Base-by-base conservation (phyloP, 2,329 filamentous ascomycete genomes). In the Pestalotiopsis sp. region DNA sequence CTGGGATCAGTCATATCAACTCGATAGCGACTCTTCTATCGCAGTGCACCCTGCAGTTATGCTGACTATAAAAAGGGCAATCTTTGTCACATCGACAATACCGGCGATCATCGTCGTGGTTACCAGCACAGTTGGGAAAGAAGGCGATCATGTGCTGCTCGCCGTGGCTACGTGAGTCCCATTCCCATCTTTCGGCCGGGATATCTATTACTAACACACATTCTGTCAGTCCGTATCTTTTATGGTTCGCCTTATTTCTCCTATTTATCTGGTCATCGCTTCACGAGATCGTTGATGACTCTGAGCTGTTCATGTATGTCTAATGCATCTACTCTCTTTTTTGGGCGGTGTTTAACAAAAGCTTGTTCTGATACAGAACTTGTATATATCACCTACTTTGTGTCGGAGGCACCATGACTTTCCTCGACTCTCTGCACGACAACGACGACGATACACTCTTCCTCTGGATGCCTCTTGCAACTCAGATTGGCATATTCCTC, bases 161-260 rank as follows among this genome's bases (percentile, higher is more conserved):
- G 45, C 45, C 0, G 17, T 52, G n/a, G 9, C 45, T 7, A 52
- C 5, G 45, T 52, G 20, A n/a, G 45, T n/a, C 13, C 14, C 1
- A 1, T 3, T 4, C 2, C 14, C 4, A n/a, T 2, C 2, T 5
- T 2, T 7, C 13, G 6, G 17, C 14, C 3, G 6, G 14, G 2
- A 6, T 1, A 49, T 7, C 14, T 7, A n/a, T 2, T 1, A 7
- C 14, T 49, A 7, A 52, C n/a, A n/a, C 1, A 7, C 1, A 7
- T 52, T n/a, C 17, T n/a, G 3, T 3, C 17, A 52, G 45, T n/a
- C 45, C 6, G 5, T 52, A 52, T n/a, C 7, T 52, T 17, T 3
- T 52, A 9, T 52, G 45, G 45, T n/a, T 52, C 17, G 17, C 20
- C 4, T 3, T 52, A 6, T 52, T 52, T n/a, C 6, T 52, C 1